Evolutionary conservation across 1,284 basidiomycete species (phyloP), one percentile per base, ranked within the genome.

Genomic region (Vanrija pseudolonga): DNA sequence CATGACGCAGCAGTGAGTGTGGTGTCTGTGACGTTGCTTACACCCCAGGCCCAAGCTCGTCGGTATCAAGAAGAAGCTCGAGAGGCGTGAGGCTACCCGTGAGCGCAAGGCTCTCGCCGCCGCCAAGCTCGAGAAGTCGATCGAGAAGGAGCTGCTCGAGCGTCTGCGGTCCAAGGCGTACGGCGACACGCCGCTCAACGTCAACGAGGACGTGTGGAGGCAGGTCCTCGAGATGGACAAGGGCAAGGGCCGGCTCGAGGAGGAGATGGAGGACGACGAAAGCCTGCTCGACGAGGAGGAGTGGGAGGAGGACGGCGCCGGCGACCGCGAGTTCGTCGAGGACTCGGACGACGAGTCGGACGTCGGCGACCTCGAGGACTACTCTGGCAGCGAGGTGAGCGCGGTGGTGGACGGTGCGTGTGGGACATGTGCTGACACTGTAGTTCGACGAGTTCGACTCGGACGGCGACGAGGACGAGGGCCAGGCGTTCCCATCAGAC

Each of bases 141-240:
- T 99, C 67, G 90, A 98, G 74, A 93, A 92, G 72, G 96, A 98
- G 74, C 84, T 98, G 23, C 85, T 99, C 47, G 91, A 95, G 62
- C 87, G 96, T 36, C 82, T 98, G 26, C 95, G 96, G 78, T 88
- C 87, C 47, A 97, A 97, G 74, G 93, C 94, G 11, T 98, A 99
- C 71, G 95, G 96, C 46, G 96, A 98, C 69, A 89, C 90, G 26
- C 96, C 95, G 19, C 81, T 98, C 39, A 99, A 99, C 76, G 94
- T 99, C 60, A 98, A 98, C 76, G 96, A 99, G 78, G 87, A 84
- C 42, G 93, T 98, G 5, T 98, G 96, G 96, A 84, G 87, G 63
- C 85, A 88, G 6, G 86, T 97, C 41, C 78, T 97, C 47, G 90
- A 95, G 68, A 81, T 85, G 55, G 89, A 92, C 63, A 72, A 73